Percentiles rank a stretch among this genome's conserved stretches.
phyloP scores from a whole-genome alignment of 345 rosid species.

The Hibiscus trionum region DNA sequence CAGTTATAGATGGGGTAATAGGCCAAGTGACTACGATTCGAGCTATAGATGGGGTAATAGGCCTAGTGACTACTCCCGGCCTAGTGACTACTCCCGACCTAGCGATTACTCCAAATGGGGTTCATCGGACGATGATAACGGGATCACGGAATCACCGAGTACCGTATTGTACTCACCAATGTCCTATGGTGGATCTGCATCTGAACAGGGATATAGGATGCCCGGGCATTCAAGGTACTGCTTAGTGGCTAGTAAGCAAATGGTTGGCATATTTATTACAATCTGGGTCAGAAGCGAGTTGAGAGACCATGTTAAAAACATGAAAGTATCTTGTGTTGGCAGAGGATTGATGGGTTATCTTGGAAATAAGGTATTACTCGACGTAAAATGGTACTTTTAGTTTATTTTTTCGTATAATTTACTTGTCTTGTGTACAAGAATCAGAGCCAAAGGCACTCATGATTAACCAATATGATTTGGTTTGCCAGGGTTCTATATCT shows the following conservation, averaged over 20 bases:
- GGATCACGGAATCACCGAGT: conserved; percentile 85
- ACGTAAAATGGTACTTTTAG: neutral
- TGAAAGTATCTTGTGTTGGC: conserved; percentile 96
- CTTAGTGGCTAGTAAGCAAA: conserved; percentile 85
- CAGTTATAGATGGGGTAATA: conserved; percentile 19
- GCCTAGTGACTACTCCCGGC: conserved; percentile 57
- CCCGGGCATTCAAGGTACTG: conserved; percentile 76
- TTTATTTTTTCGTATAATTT: neutral
- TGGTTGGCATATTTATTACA: conserved; percentile 95
- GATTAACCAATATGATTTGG: neutral
- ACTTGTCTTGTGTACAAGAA: neutral
- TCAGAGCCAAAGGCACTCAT: neutral
- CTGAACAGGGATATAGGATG: conserved; percentile 60
- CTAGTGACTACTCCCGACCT: conserved; percentile 32
- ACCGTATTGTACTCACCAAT: conserved; percentile 71
- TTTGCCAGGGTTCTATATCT: neutral
- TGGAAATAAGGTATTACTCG: conserved; percentile 77
- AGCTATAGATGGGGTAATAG: conserved; percentile 25
- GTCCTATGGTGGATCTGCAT: conserved; percentile 44
- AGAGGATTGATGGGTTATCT: conserved; percentile 99
- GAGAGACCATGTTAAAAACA: conserved; percentile 76
- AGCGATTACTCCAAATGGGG: conserved; percentile 91
- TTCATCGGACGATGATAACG: conserved; percentile 91
- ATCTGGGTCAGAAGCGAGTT: conserved; percentile 91
- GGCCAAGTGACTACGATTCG: conserved; percentile 59